Percentiles rank a stretch among this genome's conserved stretches.
Conservation (phyloP, 495 filamentous ascomycete genomes). For the Hamigera avellanea region DNA sequence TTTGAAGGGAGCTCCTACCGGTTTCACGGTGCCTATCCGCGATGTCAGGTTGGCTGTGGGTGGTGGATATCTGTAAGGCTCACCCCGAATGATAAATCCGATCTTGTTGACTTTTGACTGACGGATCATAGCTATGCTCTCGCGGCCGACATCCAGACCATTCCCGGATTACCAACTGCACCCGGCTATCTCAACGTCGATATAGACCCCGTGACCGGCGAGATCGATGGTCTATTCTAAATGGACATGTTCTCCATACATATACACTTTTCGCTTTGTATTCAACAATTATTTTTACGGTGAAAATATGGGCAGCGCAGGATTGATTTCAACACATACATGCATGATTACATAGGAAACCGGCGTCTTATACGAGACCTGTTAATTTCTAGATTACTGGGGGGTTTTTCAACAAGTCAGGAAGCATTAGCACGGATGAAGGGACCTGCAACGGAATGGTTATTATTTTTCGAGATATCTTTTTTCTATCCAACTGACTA, state of each 20-base stretch:
- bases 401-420: not conserved
- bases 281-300: not conserved
- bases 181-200: slow-evolving; percentile 96
- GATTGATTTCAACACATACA: slow-evolving; percentile 9
- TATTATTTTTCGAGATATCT: not conserved
- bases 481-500: too few species aligned
- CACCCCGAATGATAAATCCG: not conserved
- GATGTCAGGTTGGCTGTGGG: slow-evolving; percentile 92
- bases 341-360: slow-evolving; percentile 2
- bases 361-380: not conserved
- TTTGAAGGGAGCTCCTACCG: slow-evolving; percentile 91
- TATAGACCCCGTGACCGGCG: slow-evolving; percentile 83
- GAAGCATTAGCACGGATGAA: not conserved
- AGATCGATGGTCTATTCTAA: slow-evolving; percentile 93
- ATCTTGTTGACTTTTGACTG: slow-evolving; percentile 2
- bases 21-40: slow-evolving; percentile 89
- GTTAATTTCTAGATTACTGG: not conserved
- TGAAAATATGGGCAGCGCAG: not conserved
- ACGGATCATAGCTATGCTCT: slow-evolving; percentile 59
- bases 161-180: slow-evolving; percentile 88
- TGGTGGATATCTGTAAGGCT: slow-evolving; percentile 73
- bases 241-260: not conserved
- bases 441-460: not conserved
- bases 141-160: slow-evolving; percentile 96
- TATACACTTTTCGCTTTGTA: not conserved